Percentiles rank a stretch among this genome's conserved stretches.
phyloP scores from a whole-genome alignment of 164 flowering plant species.

The Chimonanthus salicifolius region DNA sequence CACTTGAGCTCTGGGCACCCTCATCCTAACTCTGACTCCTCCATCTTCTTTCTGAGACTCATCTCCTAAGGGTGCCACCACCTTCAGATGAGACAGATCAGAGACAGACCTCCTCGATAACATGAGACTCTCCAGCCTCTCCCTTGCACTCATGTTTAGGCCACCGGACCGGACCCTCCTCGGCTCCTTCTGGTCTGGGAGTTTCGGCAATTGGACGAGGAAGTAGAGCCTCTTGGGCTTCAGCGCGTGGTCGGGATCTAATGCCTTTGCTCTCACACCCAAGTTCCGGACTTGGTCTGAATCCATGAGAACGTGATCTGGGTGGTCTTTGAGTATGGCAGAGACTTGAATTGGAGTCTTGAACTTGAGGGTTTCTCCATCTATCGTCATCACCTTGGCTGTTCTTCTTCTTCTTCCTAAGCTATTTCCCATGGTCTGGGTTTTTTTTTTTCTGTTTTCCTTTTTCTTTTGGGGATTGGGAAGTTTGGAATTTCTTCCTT shows the following conservation, averaged over 20 bases:
- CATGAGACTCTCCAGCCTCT: constrained; percentile 53
- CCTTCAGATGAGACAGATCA: constrained; percentile 26
- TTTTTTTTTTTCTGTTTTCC: no score
- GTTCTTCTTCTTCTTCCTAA: constrained; percentile 31
- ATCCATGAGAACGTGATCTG: constrained; percentile 45
- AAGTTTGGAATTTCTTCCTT: neutral
- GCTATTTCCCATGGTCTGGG: constrained; percentile 41
- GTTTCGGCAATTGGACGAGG: constrained; percentile 39
- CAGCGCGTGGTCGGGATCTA: constrained; percentile 35
- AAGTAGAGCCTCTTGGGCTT: constrained; percentile 45
- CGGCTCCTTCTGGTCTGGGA: constrained; percentile 17
- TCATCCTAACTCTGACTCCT: constrained; percentile 9
- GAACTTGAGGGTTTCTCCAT: constrained; percentile 42
- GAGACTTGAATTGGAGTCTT: constrained; percentile 37
- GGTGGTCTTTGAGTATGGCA: constrained; percentile 37
- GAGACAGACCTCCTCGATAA: constrained; percentile 36
- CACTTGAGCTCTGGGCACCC: constrained; percentile 43
- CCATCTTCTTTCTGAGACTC: constrained; percentile 12
- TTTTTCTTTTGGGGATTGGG: neutral
- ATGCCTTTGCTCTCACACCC: constrained; percentile 46
- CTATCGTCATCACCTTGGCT: constrained; percentile 50
- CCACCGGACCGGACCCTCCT: constrained; percentile 37
- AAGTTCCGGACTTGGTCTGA: constrained; percentile 41
- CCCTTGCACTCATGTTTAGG: constrained; percentile 50
- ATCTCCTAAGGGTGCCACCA: neutral